Conservation (phyloP, 306 rosid species). For the Albizia julibrissin region DNA sequence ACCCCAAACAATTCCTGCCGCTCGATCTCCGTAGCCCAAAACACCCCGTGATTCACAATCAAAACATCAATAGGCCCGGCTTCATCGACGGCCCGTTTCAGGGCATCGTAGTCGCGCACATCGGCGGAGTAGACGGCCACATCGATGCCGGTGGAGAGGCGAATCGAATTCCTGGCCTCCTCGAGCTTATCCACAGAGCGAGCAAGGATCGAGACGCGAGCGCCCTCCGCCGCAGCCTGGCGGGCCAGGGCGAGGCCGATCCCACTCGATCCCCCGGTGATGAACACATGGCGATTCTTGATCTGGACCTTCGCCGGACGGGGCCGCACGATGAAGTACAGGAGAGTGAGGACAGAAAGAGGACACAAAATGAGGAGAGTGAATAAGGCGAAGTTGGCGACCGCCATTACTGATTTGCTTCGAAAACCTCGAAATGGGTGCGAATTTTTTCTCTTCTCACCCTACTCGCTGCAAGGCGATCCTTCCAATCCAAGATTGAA, state of each 20-base stretch:
- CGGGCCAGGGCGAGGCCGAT: constrained; percentile 92
- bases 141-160: constrained; percentile 72
- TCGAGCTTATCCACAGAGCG: constrained; percentile 69
- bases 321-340: constrained; percentile 67
- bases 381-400: constrained; percentile 43
- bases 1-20: constrained; percentile 76
- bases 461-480: neutral
- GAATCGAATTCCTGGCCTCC: constrained; percentile 61
- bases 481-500: neutral
- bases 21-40: constrained; percentile 68
- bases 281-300: constrained; percentile 88
- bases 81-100: constrained; percentile 55
- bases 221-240: constrained; percentile 79
- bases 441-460: neutral
- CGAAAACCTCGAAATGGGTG: neutral
- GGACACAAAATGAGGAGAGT: constrained; percentile 48
- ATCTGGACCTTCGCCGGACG: constrained; percentile 64
- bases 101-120: constrained; percentile 71
- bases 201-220: constrained; percentile 83
- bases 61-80: constrained; percentile 81
- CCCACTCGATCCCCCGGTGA: constrained; percentile 96
- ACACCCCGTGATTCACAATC: constrained; percentile 82
- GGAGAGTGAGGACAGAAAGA: constrained; percentile 44
- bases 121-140: constrained; percentile 68
- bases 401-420: constrained; percentile 52